Base-by-base conservation (phyloP, 2,329 filamentous ascomycete species). In the Nectriaceae sp. region DNA sequence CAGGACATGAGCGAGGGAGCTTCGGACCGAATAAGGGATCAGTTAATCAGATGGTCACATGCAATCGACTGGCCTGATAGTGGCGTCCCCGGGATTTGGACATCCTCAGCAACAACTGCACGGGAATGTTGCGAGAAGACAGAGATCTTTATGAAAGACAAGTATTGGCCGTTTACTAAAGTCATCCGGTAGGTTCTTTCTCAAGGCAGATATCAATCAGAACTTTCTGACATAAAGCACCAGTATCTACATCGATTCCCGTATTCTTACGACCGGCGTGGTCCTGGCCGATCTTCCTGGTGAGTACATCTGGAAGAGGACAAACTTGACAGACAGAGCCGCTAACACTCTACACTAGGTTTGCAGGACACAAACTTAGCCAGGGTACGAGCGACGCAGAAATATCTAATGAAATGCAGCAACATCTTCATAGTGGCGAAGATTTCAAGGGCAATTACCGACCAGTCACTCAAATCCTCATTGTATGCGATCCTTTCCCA, bases 121-220 rank as follows among this genome's bases (percentile, higher is more conserved):
- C 54, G 63, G 8, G 62, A 69, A 24, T 68, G 66, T 31, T 57
- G 52, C 11, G 53, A 63, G 16, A 58, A 60, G 43, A 67, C 62
- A 2, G 63, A 52, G 10, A n/a, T 59, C 1, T 69, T 70, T 38
- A 69, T 65, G 62, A 39, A 61, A 35, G 62, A 68, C 44, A 57
- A 53, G 16, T 60, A 64, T 35, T 70, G 66, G 67, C 67, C 68
- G 5, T 69, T 70, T 21, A 70, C 66, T 0, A 70, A 69, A 49
- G 60, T 67, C 6, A 68, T 70, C 15, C 63, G 63, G 67, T 66
- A 56, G 45, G 11, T 21, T 4, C 18, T 11, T n/a, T n/a, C n/a
- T n/a, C n/a, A n/a, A n/a, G n/a, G n/a, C n/a, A n/a, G 11, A 3
- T 2, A 11, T 20, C 13, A 3, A 3, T 6, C 11, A 1, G 6